Base-by-base conservation (phyloP, 2,329 filamentous ascomycete genomes). In the Phymatotrichopsis omnivora region DNA sequence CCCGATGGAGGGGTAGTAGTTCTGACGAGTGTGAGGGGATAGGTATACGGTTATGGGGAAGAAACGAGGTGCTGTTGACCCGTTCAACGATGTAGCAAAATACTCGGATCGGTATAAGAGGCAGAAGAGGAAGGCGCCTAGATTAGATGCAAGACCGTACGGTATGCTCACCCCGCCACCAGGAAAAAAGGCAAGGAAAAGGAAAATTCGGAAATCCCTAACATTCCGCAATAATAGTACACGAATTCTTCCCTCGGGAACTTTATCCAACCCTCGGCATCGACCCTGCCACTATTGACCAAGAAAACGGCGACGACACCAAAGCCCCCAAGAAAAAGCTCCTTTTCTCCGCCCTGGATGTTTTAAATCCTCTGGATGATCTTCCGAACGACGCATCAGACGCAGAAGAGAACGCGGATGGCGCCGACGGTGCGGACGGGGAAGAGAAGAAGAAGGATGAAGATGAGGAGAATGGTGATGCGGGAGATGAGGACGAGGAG, bases 371-470 rank as follows among this genome's bases (percentile, higher is more conserved):
- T 7, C 29, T 51, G 10, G 51, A 50, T 8, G 47, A 53, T n/a
- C 34, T 48, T 7, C 45, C 45, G 29, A 27, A 46, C n/a, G 55
- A 45, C 22, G 53, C 47, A 22, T 55, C 52, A 19, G 54, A 55
- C 14, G 51, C 42, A 28, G 37, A 45, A 35, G 48, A 54, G 27
- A 52, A 51, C 14, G 20, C 60, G 54, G 41, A 64, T 59, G 49
- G 59, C 57, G 16, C 61, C 59, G 49, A 55, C 57, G 57, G 60
- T 62, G 60, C 60, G 37, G 63, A 7, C 59, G 63, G 46, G n/a
- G 51, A 47, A 24, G 53, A 60, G 34, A 53, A 49, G 51, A 62
- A 59, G 46, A 58, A 46, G 36, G 45, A 61, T 56, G 62, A 59
- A 10, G 45, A 56, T 11, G 56, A 56, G 7, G 55, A 57, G 16